Evolutionary conservation across 2,329 filamentous ascomycete species (phyloP), one percentile per base, ranked within the genome.

Genomic region (Fusarium verrucosum): DNA sequence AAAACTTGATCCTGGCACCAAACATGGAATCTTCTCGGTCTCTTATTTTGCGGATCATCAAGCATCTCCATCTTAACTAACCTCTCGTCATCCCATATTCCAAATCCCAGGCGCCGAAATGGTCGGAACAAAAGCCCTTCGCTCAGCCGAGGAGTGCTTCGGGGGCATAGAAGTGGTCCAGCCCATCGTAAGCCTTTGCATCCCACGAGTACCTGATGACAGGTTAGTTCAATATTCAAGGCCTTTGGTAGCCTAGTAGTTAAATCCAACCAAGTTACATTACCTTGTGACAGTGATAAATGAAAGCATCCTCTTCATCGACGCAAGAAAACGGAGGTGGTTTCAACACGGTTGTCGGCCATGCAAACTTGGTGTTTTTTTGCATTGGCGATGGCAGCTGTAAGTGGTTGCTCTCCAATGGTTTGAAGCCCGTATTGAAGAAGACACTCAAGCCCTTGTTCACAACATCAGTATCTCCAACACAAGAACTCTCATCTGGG

Each of bases 1-100:
- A 66, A 65, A 4, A 51, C 46, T 3, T 66, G 62, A n/a, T 66
- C 36, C 33, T 66, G 47, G 2, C 51, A 62, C 57, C 58, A 63
- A 16, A 53, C 40, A 2, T 52, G 36, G 10, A 63, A 58, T 4
- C 50, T 49, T 13, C 37, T 54, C 3, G 43, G 51, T 5, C 46
- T 46, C 3, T 32, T 41, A 14, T 50, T 20, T 19, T 46, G 38
- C 1, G 62, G 50, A 6, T 47, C 62, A 14, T 66, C 43, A 16
- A 65, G 44, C 62, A 65, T 66, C 42, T 65, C 44, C 57, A 65
- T 65, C 4, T 25, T 20, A 16, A 49, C 36, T 23, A 65, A 20
- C 10, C 62, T 46, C 4, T 65, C 57, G 11, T 65, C 62, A 16
- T 66, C 62, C 62, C 62, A 65, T 1, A 65, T 41, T 3, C 47